A percentile compares a stretch with the other conserved stretches of the same genome.
Evolutionary conservation across 2,329 filamentous ascomycete genomes (phyloP).

Genomic region (Rhinocladiella similis): DNA sequence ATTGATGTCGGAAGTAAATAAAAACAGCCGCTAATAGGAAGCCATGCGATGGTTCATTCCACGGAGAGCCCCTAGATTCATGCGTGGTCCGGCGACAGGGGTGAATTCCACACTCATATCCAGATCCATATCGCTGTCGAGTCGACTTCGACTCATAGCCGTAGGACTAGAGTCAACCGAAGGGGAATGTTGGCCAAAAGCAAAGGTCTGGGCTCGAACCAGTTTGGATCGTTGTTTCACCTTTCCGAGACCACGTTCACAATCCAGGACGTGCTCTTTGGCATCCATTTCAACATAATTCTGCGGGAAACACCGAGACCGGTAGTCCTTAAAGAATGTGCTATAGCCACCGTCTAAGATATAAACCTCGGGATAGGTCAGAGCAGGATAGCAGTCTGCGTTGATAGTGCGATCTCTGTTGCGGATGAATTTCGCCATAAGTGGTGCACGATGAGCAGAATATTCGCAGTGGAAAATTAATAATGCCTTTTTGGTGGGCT

Average conservation of each 20-base stretch:
- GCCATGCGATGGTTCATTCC: conserved; percentile 26
- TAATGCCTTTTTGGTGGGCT: conserved; percentile 69
- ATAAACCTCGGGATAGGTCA: conserved; percentile 97
- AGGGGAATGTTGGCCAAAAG: conserved; percentile 75
- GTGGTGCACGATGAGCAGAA: conserved; percentile 90
- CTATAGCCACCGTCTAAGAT: conserved; percentile 97
- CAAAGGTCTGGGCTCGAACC: conserved; percentile 86
- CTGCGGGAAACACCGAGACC: conserved; percentile 81
- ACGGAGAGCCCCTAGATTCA: conserved; percentile 22
- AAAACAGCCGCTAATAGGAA: conserved; percentile 24
- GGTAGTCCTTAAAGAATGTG: conserved; percentile 80
- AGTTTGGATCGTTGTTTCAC: conserved; percentile 87
- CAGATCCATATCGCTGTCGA: conserved; percentile 29
- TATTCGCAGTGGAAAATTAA: conserved; percentile 98
- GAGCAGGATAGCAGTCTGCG: conserved; percentile 77
- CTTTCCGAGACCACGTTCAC: conserved; percentile 91
- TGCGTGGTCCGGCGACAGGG: conserved; percentile 22
- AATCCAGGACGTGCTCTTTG: conserved; percentile 86
- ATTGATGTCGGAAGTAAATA: conserved; percentile 12
- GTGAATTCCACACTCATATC: conserved; percentile 29
- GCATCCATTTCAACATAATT: conserved; percentile 97
- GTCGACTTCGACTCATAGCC: conserved; percentile 41
- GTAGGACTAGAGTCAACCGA: conserved; percentile 65
- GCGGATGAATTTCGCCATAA: conserved; percentile 93
- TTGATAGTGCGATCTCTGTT: conserved; percentile 85